Evolutionary conservation across 108 stramenopile species (phyloP).

Genomic region (Bacterosira constricta): DNA sequence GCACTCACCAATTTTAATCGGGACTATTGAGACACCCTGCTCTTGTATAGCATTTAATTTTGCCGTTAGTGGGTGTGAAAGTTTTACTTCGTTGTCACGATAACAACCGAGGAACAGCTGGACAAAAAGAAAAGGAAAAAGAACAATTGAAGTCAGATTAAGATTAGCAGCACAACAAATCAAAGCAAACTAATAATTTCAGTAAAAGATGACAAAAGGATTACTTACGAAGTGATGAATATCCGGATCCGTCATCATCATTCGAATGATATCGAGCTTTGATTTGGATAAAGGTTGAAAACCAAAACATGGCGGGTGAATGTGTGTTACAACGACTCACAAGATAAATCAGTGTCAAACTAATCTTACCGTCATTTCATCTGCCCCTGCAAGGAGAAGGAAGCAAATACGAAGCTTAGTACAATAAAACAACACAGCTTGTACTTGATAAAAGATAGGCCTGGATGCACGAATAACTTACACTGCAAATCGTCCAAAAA

Average conservation of each 20-base stretch:
- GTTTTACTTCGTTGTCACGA: constrained; percentile 39
- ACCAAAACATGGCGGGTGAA: background rate
- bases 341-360: no score
- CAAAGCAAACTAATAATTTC: background rate
- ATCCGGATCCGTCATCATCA: constrained; percentile 44
- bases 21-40: constrained; percentile 13
- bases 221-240: constrained; percentile 5
- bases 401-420: background rate
- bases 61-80: constrained; percentile 16
- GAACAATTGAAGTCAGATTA: background rate
- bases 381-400: constrained; percentile 20
- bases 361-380: constrained; percentile 18
- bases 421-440: no score
- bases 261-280: constrained; percentile 27
- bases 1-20: constrained; percentile 21
- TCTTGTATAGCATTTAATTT: constrained; percentile 26
- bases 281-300: background rate
- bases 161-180: background rate
- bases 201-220: no score
- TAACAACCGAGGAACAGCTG: constrained; percentile 39
- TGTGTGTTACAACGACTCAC: background rate
- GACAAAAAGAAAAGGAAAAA: background rate
- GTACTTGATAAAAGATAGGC: background rate
- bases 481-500: constrained; percentile 40
- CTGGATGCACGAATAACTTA: background rate